Evolutionary conservation across 139 green algal genomes (phyloP).

Genomic region (Zygnema circumcarinatum): DNA sequence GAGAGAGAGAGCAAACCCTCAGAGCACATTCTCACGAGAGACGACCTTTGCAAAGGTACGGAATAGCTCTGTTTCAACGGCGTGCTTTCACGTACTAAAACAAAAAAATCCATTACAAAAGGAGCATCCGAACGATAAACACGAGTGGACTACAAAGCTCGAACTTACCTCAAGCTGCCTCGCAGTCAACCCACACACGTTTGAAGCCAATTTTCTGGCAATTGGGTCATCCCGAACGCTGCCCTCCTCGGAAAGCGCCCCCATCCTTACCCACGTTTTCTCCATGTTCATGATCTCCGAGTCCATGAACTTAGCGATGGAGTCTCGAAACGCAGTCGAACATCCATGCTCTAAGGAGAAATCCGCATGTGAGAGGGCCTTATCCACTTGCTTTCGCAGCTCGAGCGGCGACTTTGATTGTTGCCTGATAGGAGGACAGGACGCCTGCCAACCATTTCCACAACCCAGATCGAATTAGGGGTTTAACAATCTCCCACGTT

Average conservation of each 20-base stretch:
- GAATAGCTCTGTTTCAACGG: too few relatives aligned
- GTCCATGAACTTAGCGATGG: slow-evolving; percentile 37
- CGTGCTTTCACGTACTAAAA: too few relatives aligned
- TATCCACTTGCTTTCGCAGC: background rate
- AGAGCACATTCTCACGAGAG: too few relatives aligned
- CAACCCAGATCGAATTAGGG: too few relatives aligned
- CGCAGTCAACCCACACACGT: background rate
- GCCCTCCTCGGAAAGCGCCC: background rate
- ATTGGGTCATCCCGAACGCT: background rate
- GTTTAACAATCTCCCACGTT: too few relatives aligned
- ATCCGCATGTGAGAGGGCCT: background rate
- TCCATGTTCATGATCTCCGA: slow-evolving; percentile 33
- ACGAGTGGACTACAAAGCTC: too few relatives aligned
- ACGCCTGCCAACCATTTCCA: slow-evolving; percentile 14
- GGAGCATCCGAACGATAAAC: too few relatives aligned
- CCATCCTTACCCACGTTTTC: background rate
- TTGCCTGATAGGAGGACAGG: background rate
- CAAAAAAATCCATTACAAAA: too few relatives aligned
- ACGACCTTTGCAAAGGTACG: too few relatives aligned
- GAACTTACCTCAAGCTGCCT: slow-evolving; percentile 18
- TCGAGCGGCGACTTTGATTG: background rate
- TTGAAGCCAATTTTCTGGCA: slow-evolving; percentile 10
- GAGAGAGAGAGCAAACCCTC: too few relatives aligned
- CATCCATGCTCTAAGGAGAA: slow-evolving; percentile 12
- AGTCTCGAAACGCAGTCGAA: slow-evolving; percentile 26